Evolutionary conservation across 139 green algal species (phyloP).

Genomic region (Chlorella sp.): DNA sequence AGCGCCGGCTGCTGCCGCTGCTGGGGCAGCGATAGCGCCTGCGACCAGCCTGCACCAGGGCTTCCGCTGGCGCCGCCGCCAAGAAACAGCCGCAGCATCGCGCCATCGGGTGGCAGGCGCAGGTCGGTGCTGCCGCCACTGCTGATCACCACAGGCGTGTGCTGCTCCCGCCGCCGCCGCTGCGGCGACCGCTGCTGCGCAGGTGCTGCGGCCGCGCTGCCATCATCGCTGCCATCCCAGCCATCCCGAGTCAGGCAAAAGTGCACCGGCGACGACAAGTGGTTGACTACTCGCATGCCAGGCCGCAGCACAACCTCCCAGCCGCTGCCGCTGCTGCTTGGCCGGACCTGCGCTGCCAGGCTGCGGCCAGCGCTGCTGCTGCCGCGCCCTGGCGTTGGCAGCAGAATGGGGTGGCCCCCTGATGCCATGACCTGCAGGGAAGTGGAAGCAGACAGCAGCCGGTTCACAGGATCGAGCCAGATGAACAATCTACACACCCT

Average conservation of each 20-base stretch:
- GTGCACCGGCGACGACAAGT: not conserved
- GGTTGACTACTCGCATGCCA: conserved; percentile 3
- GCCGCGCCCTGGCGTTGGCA: not conserved
- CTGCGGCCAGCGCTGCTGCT: not conserved
- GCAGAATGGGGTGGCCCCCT: not conserved
- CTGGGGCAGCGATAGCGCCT: conserved; percentile 3
- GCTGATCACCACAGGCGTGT: not conserved
- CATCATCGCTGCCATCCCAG: not conserved
- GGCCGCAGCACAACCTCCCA: conserved; percentile 25
- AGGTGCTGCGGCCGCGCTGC: not conserved
- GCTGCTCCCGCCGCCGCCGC: not conserved
- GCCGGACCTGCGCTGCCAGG: conserved; percentile 17
- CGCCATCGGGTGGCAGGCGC: not conserved
- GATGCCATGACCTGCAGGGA: conserved; percentile 18
- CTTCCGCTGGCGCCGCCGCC: not conserved
- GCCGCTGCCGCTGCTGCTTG: not conserved
- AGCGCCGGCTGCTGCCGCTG: not conserved
- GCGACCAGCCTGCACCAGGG: conserved; percentile 10
- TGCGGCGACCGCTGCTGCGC: not conserved
- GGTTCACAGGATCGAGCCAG: not conserved
- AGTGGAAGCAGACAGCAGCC: not conserved
- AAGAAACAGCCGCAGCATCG: conserved; percentile 14
- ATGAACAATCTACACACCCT: too few relatives aligned
- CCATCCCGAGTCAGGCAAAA: not conserved
- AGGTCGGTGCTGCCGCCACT: not conserved